These are phyloP conservation scores for Amanita rimosa DNA, from an alignment of 768 basidiomycete genomes.

Conservation along the genomic window DNA sequence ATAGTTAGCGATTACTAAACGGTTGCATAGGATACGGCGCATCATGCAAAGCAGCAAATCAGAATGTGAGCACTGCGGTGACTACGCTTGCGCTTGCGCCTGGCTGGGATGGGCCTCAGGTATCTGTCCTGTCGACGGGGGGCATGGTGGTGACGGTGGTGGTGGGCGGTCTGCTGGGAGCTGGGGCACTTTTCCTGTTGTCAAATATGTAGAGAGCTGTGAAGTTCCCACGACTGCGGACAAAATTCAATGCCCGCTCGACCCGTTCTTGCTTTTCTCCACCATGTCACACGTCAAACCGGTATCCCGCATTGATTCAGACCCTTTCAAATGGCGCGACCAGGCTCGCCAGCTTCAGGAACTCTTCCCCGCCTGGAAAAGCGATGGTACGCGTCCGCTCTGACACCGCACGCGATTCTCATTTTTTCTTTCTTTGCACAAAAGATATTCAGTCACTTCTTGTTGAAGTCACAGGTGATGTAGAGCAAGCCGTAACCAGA, in stretches of 20 bases:
- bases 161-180: slow-evolving; percentile 34
- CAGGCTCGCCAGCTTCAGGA: slow-evolving; percentile 60
- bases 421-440: slow-evolving; percentile 13
- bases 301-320: slow-evolving; percentile 27
- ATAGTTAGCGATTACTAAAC: slow-evolving; percentile 1
- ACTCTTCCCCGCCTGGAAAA: slow-evolving; percentile 57
- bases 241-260: slow-evolving; percentile 7
- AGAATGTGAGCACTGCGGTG: slow-evolving; percentile 25
- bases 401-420: slow-evolving; percentile 13
- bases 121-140: slow-evolving; percentile 29
- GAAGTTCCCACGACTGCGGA: slow-evolving; percentile 11
- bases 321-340: slow-evolving; percentile 33
- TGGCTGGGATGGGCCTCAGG: slow-evolving; percentile 53
- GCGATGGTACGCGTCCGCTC: slow-evolving; percentile 41
- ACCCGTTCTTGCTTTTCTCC: slow-evolving; percentile 15
- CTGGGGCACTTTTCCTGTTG: slow-evolving; percentile 37
- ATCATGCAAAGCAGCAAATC: slow-evolving; percentile 30
- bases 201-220: slow-evolving; percentile 34
- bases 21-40: slow-evolving; percentile 37
- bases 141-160: slow-evolving; percentile 34
- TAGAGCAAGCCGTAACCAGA: slow-evolving; percentile 56
- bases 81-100: slow-evolving; percentile 33
- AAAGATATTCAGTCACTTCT: slow-evolving; percentile 66
- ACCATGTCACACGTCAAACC: slow-evolving; percentile 47
- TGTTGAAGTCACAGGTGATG: slow-evolving; percentile 56